phyloP scores from a whole-genome alignment of 257 asterid species.

The Mentha longifolia region DNA sequence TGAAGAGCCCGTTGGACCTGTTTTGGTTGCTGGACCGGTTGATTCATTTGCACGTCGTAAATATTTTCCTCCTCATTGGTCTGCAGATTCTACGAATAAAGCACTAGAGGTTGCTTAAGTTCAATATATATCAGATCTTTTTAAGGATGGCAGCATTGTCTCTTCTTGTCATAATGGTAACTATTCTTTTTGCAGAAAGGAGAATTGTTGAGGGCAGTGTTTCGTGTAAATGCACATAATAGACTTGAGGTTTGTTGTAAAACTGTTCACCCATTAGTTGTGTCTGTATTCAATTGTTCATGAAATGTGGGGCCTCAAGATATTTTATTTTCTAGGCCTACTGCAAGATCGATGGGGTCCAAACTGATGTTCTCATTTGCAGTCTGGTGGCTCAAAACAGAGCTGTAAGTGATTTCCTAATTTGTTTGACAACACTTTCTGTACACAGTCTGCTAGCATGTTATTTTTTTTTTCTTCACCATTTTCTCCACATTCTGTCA shows the following conservation, averaged over 20 bases:
- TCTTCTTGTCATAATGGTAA: conserved; percentile 7
- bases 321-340: conserved; percentile 62
- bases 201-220: conserved; percentile 61
- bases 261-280: background rate
- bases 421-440: background rate
- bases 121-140: conserved; percentile 5
- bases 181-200: conserved; percentile 58
- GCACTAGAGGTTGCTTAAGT: conserved; percentile 44
- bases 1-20: conserved; percentile 34
- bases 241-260: conserved; percentile 67
- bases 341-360: conserved; percentile 85
- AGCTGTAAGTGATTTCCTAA: conserved; percentile 65
- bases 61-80: conserved; percentile 48
- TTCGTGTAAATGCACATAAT: conserved; percentile 85
- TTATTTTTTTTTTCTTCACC: background rate
- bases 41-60: conserved; percentile 31
- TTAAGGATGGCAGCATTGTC: background rate
- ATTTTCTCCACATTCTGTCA: background rate
- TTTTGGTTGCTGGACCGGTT: conserved; percentile 30
- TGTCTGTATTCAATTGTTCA: background rate
- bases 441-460: background rate
- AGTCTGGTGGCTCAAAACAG: conserved; percentile 78
- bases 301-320: conserved; percentile 21
- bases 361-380: conserved; percentile 67
- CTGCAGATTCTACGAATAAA: conserved; percentile 37